phyloP scores from a whole-genome alignment of 345 rosid genomes.

The Jatropha curcas region DNA sequence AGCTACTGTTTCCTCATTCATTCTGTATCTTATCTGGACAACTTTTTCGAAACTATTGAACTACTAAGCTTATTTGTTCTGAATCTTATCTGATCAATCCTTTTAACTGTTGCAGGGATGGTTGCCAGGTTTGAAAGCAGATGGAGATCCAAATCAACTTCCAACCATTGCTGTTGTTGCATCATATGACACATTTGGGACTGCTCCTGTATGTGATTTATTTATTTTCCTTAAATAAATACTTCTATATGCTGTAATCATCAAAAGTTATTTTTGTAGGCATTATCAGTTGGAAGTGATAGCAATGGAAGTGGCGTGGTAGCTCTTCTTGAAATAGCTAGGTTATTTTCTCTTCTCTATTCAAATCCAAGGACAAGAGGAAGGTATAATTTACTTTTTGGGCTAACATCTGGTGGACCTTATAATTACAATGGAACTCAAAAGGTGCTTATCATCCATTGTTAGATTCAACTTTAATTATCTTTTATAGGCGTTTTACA shows the following conservation, averaged over 20 bases:
- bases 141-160: conserved; percentile 85
- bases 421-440: conserved; percentile 96
- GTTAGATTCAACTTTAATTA: conserved; percentile 12
- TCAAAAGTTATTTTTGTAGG: conserved; percentile 50
- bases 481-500: conserved; percentile 1
- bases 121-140: conserved; percentile 87
- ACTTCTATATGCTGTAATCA: not conserved
- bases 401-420: conserved; percentile 94
- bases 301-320: conserved; percentile 97
- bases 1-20: too few species aligned
- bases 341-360: conserved; percentile 87
- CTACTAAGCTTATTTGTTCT: conserved; percentile 3
- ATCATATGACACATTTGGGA: conserved; percentile 94
- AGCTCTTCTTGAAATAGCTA: conserved; percentile 94
- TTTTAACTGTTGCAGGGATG: conserved; percentile 66
- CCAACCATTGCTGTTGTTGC: conserved; percentile 96
- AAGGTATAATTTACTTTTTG: conserved; percentile 89
- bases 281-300: conserved; percentile 91
- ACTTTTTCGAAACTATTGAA: too few species aligned
- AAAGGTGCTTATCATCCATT: conserved; percentile 55
- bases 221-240: not conserved
- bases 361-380: conserved; percentile 97
- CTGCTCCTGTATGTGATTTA: conserved; percentile 80
- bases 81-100: conserved; percentile 17
- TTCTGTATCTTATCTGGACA: too few species aligned